phyloP scores from a whole-genome alignment of 192 early-diverging fungal genomes.

The Spizellomyces punctatus region DNA sequence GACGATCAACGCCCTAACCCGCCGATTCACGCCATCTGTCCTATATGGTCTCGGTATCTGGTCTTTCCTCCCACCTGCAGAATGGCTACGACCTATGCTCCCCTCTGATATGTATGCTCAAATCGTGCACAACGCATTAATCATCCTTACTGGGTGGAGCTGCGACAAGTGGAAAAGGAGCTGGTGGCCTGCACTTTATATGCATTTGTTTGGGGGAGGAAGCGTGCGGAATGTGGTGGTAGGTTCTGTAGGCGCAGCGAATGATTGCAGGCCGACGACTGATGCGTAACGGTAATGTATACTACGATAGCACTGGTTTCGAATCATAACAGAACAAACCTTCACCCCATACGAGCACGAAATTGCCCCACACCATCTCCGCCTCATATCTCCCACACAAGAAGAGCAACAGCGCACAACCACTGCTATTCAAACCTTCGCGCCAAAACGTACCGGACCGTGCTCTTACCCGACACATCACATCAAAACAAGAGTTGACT shows the following conservation, averaged over 20 bases:
- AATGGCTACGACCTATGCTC: conserved; percentile 1
- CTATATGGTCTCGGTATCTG: conserved; percentile 28
- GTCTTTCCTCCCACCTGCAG: conserved; percentile 34
- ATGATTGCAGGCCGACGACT: no score
- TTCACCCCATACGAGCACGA: conserved; percentile 34
- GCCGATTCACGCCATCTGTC: conserved; percentile 9
- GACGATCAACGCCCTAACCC: neutral
- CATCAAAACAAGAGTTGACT: conserved; percentile 30
- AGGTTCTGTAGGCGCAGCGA: neutral
- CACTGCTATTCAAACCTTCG: conserved; percentile 11
- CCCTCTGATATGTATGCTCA: neutral
- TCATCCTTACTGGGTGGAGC: conserved; percentile 30
- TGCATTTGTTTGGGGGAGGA: conserved; percentile 30
- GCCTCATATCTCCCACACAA: neutral
- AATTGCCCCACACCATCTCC: neutral
- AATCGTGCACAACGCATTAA: conserved; percentile 28
- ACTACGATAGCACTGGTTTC: conserved; percentile 38
- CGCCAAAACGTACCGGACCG: conserved; percentile 24
- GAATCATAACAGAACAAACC: conserved; percentile 31
- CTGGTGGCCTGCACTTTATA: conserved; percentile 29
- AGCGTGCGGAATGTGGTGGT: conserved; percentile 33
- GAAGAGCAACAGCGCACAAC: neutral
- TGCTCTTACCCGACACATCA: conserved; percentile 41
- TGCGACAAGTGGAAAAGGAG: conserved; percentile 22
- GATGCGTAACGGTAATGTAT: no score